A percentile compares a stretch with the other conserved stretches of the same genome.
Conservation (phyloP, 345 rosid species). For the Nasturtium officinale region DNA sequence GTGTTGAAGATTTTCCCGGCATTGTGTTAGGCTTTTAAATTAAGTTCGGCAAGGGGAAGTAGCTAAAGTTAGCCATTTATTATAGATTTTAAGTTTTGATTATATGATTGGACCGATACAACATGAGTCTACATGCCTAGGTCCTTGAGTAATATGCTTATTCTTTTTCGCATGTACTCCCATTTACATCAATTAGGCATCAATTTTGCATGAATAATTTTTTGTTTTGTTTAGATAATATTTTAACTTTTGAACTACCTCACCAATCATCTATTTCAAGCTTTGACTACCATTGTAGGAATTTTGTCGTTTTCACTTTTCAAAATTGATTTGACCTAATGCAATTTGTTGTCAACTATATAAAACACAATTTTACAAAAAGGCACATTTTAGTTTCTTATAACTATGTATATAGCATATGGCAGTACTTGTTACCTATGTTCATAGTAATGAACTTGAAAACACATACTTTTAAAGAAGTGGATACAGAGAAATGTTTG, state of each 20-base stretch:
- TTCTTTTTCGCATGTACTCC: constrained; percentile 27
- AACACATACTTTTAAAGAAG: no score
- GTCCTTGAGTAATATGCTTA: constrained; percentile 2
- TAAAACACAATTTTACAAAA: constrained; percentile 10
- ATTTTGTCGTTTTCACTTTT: constrained; percentile 20
- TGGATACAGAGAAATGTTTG: not conserved
- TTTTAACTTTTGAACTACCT: constrained; percentile 34
- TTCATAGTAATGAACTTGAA: not conserved
- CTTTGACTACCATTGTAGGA: constrained; percentile 29
- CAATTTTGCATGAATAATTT: constrained; percentile 45
- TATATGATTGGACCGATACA: constrained; percentile 25
- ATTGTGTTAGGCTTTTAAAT: constrained; percentile 33
- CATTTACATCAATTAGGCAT: constrained; percentile 28
- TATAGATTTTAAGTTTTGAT: constrained; percentile 1
- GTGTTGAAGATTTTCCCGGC: constrained; percentile 14
- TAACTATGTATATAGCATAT: not conserved
- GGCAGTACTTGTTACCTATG: not conserved
- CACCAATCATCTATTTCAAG: constrained; percentile 20
- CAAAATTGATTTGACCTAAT: constrained; percentile 17
- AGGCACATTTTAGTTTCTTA: constrained; percentile 3
- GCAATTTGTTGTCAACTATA: constrained; percentile 21
- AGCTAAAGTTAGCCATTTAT: constrained; percentile 24
- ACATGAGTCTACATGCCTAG: constrained; percentile 29
- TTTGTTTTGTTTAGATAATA: not conserved
- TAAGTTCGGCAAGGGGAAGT: constrained; percentile 35